phyloP scores from a whole-genome alignment of 192 early-diverging fungal species.

The Rhizoclosmatium globosum region DNA sequence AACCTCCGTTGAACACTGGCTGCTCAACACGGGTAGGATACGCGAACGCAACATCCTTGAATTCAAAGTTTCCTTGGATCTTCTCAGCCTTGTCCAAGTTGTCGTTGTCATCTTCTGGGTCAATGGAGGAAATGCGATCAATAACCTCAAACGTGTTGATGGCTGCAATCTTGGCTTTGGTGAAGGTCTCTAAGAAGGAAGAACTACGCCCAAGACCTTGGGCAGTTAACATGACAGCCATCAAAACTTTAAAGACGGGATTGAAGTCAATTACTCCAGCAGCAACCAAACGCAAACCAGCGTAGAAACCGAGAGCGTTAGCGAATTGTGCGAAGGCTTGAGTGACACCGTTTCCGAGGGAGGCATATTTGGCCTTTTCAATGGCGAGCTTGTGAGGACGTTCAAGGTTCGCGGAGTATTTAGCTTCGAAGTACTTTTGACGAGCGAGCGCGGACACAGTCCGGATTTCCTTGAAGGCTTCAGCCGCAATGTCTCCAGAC shows the following conservation, averaged over 20 bases:
- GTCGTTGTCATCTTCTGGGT: slow-evolving; percentile 60
- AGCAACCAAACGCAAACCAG: slow-evolving; percentile 71
- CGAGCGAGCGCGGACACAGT: slow-evolving; percentile 78
- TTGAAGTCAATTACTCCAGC: slow-evolving; percentile 47
- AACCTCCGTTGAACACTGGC: slow-evolving; percentile 55
- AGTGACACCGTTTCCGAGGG: slow-evolving; percentile 76
- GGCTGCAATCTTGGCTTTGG: slow-evolving; percentile 58
- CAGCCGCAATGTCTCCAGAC: slow-evolving; percentile 75
- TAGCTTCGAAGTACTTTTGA: slow-evolving; percentile 73
- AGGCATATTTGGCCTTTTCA: slow-evolving; percentile 68
- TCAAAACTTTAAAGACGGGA: slow-evolving; percentile 50
- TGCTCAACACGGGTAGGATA: slow-evolving; percentile 72
- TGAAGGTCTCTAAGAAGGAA: slow-evolving; percentile 55
- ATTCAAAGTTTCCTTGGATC: slow-evolving; percentile 53
- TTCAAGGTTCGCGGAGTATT: slow-evolving; percentile 68
- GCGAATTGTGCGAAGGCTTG: slow-evolving; percentile 80
- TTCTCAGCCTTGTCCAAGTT: slow-evolving; percentile 36
- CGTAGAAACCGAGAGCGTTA: slow-evolving; percentile 85
- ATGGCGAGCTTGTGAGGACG: slow-evolving; percentile 74
- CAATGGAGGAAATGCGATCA: slow-evolving; percentile 54
- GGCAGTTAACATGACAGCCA: slow-evolving; percentile 56
- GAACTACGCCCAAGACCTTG: slow-evolving; percentile 53
- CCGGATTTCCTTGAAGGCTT: slow-evolving; percentile 83
- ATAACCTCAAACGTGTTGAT: slow-evolving; percentile 52
- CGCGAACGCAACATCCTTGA: slow-evolving; percentile 53